Evolutionary conservation across 2,329 filamentous ascomycete genomes (phyloP), one percentile per base, ranked within the genome.

Genomic region (Trichoderma breve): DNA sequence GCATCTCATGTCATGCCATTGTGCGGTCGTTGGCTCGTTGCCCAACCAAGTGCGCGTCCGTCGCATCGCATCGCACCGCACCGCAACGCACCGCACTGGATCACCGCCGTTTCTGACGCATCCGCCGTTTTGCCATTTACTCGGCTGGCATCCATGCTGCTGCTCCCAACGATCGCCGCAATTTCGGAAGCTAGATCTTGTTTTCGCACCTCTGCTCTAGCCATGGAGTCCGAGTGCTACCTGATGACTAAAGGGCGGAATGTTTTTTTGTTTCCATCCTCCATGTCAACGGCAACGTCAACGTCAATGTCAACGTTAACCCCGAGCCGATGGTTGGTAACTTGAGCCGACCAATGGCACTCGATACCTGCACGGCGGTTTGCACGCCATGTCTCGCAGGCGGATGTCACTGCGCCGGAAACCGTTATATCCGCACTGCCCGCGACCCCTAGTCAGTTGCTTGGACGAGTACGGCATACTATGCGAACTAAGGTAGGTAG

Each of bases 381-480:
- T 9, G 32, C 51, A 32, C 32, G 65, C 65, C 65, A 68, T 68
- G 65, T 68, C 65, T 68, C 53, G 65, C 65, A 68, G 65, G 36
- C 68, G 68, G 58, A 36, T 32, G 36, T 65, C 47, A 53, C 32
- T 57, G 32, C 64, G 69, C 51, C 69, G 51, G 32, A 61, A 43
- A 39, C 32, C 47, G 60, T 65, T 65, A 47, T 71, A 47, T 71
- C 69, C 69, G 69, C 57, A 47, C 47, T n/a, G 18, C 15, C 39
- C 39, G 28, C 36, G 12, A 34, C 30, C 69, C 68, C 69, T 64
- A 30, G 61, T 24, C 32, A 4, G 21, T 21, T 47, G 55, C 57
- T 51, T 60, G 28, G 26, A 61, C 65, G 32, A 60, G 39, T 24
- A 34, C 7, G 66, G 66, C 51, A 69, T n/a, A 24, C 66, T 47